phyloP scores from a whole-genome alignment of 2,329 filamentous ascomycete genomes.

The Exophiala calicioides region DNA sequence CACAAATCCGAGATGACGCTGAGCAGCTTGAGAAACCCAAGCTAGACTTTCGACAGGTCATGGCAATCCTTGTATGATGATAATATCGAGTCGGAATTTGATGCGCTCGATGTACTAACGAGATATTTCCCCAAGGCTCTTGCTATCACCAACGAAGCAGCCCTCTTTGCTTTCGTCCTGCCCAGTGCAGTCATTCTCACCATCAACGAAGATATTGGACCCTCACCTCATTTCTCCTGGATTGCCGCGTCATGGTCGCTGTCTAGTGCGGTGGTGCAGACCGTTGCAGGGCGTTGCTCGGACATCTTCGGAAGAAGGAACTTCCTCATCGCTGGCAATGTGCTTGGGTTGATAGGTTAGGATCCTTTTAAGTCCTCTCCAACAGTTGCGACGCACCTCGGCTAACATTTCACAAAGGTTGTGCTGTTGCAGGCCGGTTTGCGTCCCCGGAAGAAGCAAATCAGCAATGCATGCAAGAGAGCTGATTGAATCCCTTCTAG shows the following conservation, averaged over 20 bases:
- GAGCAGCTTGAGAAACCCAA: no score
- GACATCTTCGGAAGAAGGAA: constrained; percentile 17
- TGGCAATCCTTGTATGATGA: no score
- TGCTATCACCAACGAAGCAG: constrained; percentile 9
- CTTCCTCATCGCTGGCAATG: constrained; percentile 5
- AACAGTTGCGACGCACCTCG: not conserved
- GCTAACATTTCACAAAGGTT: not conserved
- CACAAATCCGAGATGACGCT: no score
- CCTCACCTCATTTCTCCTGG: constrained; percentile 3
- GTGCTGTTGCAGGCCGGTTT: not conserved
- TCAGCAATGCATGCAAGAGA: not conserved
- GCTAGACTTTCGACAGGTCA: no score
- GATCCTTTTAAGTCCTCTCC: not conserved
- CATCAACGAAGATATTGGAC: constrained; percentile 12
- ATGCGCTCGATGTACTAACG: no score
- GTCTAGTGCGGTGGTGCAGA: not conserved
- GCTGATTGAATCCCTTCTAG: no score
- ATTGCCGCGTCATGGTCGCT: constrained; percentile 12
- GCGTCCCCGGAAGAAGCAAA: not conserved
- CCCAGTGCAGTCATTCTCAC: constrained; percentile 2
- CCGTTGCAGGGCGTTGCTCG: constrained; percentile 4
- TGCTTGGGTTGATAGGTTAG: constrained; percentile 5
- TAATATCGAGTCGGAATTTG: no score
- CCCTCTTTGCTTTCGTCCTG: constrained; percentile 5
- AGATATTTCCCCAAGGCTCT: constrained; percentile 2